Conservation (phyloP, 768 basidiomycete species). For the Cyclocybe cylindracea region DNA sequence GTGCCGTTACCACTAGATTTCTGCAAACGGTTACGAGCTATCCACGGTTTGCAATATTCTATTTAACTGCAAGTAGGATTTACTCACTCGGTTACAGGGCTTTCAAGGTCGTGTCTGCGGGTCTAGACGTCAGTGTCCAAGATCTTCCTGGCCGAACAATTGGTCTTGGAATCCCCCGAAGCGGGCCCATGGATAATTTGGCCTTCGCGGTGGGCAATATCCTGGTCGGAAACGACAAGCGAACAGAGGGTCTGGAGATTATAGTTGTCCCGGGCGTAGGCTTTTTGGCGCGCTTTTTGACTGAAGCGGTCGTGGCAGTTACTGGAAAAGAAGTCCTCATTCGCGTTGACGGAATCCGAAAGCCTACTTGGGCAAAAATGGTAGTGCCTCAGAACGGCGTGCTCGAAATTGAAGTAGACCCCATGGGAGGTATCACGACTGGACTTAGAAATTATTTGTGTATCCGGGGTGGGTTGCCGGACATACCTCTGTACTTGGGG, state of each 20-base stretch:
- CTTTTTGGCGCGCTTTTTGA: conserved; percentile 52
- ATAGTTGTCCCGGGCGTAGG: conserved; percentile 43
- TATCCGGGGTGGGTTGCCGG: conserved; percentile 61
- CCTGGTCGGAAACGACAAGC: conserved; percentile 52
- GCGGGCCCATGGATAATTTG: conserved; percentile 64
- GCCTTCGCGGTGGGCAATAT: conserved; percentile 59
- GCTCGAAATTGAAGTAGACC: conserved; percentile 38
- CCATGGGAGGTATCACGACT: conserved; percentile 14
- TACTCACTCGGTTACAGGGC: conserved; percentile 28
- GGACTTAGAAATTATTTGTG: conserved; percentile 61
- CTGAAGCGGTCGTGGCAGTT: conserved; percentile 49
- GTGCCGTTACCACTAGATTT: conserved; percentile 50
- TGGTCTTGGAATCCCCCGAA: conserved; percentile 59
- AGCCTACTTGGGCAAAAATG: conserved; percentile 50
- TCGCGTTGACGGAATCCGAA: conserved; percentile 37
- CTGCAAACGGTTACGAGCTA: conserved; percentile 42
- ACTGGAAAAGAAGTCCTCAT: conserved; percentile 51
- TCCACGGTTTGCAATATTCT: conserved; percentile 34
- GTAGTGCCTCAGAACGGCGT: conserved; percentile 44
- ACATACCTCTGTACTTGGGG: conserved; percentile 54
- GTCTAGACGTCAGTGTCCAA: conserved; percentile 59
- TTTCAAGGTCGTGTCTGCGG: conserved; percentile 54
- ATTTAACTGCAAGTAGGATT: neutral
- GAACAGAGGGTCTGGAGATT: conserved; percentile 58
- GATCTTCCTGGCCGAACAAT: conserved; percentile 55